These are phyloP conservation scores for Graphilbum ipis-grandicollis DNA, from an alignment of 2,329 filamentous ascomycete species.

Conservation along the genomic window DNA sequence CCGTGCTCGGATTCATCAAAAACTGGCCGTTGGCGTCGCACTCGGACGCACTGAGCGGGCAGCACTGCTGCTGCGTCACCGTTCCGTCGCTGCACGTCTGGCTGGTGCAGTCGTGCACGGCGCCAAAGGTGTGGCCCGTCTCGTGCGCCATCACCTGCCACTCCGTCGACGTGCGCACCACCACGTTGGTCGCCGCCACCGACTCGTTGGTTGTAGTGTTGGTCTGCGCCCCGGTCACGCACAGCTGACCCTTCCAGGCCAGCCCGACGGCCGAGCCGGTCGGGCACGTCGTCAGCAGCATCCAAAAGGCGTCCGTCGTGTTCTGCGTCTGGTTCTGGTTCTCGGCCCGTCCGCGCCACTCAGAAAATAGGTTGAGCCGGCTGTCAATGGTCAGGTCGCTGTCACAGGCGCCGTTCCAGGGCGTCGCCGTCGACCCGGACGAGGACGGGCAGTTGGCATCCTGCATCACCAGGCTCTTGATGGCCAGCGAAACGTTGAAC, in stretches of 20 bases:
- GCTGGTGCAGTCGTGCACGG: constrained; percentile 76
- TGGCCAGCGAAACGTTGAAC: constrained; percentile 87
- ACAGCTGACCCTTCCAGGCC: constrained; percentile 84
- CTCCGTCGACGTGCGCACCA: constrained; percentile 65
- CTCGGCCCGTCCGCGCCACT: constrained; percentile 89
- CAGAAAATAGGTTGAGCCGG: constrained; percentile 73
- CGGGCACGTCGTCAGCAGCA: constrained; percentile 63
- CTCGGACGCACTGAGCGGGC: constrained; percentile 47
- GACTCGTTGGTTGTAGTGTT: constrained; percentile 45
- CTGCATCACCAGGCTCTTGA: constrained; percentile 70
- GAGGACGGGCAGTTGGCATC: constrained; percentile 55
- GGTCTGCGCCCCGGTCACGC: constrained; percentile 39
- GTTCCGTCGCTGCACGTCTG: constrained; percentile 48
- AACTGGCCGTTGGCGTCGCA: constrained; percentile 67
- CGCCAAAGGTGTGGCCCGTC: constrained; percentile 84
- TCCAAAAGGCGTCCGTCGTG: constrained; percentile 84
- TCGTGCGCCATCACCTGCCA: constrained; percentile 97
- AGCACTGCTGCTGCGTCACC: constrained; percentile 44
- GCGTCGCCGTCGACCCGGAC: constrained; percentile 42
- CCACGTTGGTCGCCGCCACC: constrained; percentile 75
- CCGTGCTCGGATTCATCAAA: constrained; percentile 93
- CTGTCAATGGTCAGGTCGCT: constrained; percentile 47
- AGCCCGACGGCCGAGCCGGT: constrained; percentile 76
- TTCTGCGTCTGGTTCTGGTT: too few relatives aligned
- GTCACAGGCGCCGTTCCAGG: constrained; percentile 72